phyloP scores from a whole-genome alignment of 495 filamentous ascomycete genomes.

The Xylaria acuta region DNA sequence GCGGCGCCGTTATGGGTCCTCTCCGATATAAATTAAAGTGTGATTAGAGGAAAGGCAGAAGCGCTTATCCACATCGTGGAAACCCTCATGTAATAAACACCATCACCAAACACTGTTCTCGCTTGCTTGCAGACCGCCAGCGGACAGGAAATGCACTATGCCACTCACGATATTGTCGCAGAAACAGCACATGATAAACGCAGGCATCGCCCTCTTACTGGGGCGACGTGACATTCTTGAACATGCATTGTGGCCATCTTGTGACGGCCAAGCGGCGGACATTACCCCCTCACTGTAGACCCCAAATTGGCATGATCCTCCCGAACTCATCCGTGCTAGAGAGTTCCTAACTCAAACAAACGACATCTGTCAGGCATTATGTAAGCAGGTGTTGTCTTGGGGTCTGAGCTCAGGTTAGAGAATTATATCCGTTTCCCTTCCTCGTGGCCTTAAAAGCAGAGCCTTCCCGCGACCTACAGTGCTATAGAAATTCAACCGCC shows the following conservation, averaged over 20 bases:
- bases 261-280: conserved; percentile 22
- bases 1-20: conserved; percentile 22
- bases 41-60: conserved; percentile 2
- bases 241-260: conserved; percentile 17
- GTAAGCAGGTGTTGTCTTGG: background rate
- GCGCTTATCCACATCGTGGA: conserved; percentile 9
- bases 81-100: conserved; percentile 17
- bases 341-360: background rate
- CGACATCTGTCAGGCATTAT: conserved; percentile 6
- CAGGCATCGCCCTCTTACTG: background rate
- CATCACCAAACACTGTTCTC: background rate
- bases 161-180: background rate
- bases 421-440: background rate
- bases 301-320: conserved; percentile 19
- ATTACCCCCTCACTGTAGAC: conserved; percentile 12
- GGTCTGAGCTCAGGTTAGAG: background rate
- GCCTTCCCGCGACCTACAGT: background rate
- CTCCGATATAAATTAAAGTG: background rate
- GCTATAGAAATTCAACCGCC: background rate
- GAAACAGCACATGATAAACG: conserved; percentile 2
- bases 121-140: background rate
- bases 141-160: background rate
- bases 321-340: background rate
- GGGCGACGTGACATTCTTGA: conserved; percentile 18
- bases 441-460: background rate